Evolutionary conservation across 106 monocot genomes (phyloP).

Genomic region (Dendrobium officinale): DNA sequence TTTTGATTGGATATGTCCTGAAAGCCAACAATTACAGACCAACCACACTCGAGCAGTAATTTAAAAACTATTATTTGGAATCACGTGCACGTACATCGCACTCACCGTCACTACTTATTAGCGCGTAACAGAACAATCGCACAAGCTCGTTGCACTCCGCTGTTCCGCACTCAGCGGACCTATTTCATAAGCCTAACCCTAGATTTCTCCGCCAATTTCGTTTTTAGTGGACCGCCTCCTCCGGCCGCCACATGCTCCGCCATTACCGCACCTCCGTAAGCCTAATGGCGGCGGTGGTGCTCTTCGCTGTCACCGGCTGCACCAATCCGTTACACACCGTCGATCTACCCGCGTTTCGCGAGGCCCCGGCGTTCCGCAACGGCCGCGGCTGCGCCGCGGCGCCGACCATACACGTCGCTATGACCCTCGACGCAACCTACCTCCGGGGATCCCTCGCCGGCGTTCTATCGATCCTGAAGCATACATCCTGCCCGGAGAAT

Average conservation of each 20-base stretch:
- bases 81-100: too few relatives aligned
- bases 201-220: neutral
- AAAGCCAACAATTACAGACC: too few relatives aligned
- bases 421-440: constrained; percentile 91
- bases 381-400: constrained; percentile 25
- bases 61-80: too few relatives aligned
- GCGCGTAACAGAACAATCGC: too few relatives aligned
- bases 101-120: too few relatives aligned
- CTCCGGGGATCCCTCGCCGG: constrained; percentile 78
- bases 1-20: too few relatives aligned
- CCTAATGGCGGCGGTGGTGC: neutral
- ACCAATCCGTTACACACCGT: neutral
- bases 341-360: constrained; percentile 34
- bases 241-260: neutral
- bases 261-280: neutral
- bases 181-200: neutral
- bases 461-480: constrained; percentile 50
- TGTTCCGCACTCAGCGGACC: neutral
- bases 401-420: constrained; percentile 62
- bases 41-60: too few relatives aligned
- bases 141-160: neutral
- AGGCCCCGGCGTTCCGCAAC: constrained; percentile 69
- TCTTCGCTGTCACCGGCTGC: neutral
- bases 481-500: constrained; percentile 57
- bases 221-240: neutral